A percentile compares a stretch with the other conserved stretches of the same genome.
These are phyloP conservation scores for Lachnellula arida DNA, from an alignment of 2,329 filamentous ascomycete genomes.

Conservation along the genomic window DNA sequence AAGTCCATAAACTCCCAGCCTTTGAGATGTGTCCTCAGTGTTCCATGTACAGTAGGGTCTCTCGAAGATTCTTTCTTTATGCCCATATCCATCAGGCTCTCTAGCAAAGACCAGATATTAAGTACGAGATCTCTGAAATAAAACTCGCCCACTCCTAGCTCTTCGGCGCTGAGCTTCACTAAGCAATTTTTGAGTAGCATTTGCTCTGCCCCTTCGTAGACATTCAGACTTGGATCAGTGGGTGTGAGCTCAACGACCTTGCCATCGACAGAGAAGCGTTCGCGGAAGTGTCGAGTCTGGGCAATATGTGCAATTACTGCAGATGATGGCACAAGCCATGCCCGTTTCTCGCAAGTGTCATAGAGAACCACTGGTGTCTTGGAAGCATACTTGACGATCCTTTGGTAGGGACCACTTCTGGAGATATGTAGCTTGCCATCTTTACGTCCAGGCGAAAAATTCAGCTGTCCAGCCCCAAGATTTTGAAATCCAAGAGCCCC, in stretches of 20 bases:
- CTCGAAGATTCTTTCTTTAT: not conserved
- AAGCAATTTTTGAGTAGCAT: not conserved
- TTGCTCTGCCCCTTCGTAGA: not conserved
- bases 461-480: not conserved
- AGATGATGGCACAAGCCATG: constrained; percentile 1
- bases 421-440: not conserved
- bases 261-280: not conserved
- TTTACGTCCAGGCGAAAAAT: constrained; percentile 1
- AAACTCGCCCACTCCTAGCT: not conserved
- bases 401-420: not conserved
- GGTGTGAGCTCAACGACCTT: not conserved
- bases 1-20: constrained; percentile 12
- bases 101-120: constrained; percentile 3
- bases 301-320: constrained; percentile 2
- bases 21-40: not conserved
- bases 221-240: not conserved
- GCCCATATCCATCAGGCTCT: constrained; percentile 1
- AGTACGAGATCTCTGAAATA: constrained; percentile 1
- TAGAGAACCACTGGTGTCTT: constrained; percentile 5
- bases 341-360: not conserved
- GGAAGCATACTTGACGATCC: not conserved
- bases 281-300: not conserved
- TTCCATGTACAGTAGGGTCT: not conserved
- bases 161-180: not conserved
- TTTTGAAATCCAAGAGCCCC: not conserved